A percentile compares a stretch with the other conserved stretches of the same genome.
These are phyloP conservation scores for Aspergillus clavatus DNA, from an alignment of 2,329 filamentous ascomycete species.

Conservation along the genomic window DNA sequence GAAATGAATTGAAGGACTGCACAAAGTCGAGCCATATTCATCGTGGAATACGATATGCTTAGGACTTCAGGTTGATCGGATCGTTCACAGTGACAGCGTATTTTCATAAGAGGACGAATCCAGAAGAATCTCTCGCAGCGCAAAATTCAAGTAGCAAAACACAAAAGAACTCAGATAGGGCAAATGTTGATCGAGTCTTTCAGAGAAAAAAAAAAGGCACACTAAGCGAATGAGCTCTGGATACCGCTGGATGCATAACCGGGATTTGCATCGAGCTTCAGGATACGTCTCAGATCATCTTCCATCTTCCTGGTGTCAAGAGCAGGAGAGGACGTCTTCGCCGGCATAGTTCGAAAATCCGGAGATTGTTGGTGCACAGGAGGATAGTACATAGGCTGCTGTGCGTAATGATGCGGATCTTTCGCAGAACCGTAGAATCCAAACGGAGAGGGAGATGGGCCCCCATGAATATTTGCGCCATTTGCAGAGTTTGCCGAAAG, in stretches of 20 bases:
- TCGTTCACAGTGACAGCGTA: slow-evolving; percentile 3
- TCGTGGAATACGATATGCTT: neutral
- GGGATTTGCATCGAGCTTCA: slow-evolving; percentile 40
- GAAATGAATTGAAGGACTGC: slow-evolving; percentile 1
- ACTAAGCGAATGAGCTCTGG: slow-evolving; percentile 32
- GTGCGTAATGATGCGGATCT: slow-evolving; percentile 9
- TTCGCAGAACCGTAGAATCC: slow-evolving; percentile 20
- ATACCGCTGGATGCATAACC: slow-evolving; percentile 27
- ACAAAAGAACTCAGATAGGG: neutral
- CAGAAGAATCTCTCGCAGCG: neutral
- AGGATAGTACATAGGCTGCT: slow-evolving; percentile 17
- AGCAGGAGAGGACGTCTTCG: slow-evolving; percentile 23
- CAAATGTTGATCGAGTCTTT: no score
- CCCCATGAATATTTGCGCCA: slow-evolving; percentile 6
- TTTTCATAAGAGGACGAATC: neutral
- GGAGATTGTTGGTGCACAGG: slow-evolving; percentile 20
- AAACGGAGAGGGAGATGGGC: slow-evolving; percentile 19
- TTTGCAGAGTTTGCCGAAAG: slow-evolving; percentile 19
- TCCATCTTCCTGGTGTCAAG: slow-evolving; percentile 44
- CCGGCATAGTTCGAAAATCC: slow-evolving; percentile 18
- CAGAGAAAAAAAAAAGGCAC: neutral
- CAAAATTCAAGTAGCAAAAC: slow-evolving; percentile 3
- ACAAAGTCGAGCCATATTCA: neutral
- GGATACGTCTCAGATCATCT: slow-evolving; percentile 44
- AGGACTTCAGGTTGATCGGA: neutral